Evolutionary conservation across 2,329 filamentous ascomycete genomes (phyloP).

Genomic region (Aspergillus sp.): DNA sequence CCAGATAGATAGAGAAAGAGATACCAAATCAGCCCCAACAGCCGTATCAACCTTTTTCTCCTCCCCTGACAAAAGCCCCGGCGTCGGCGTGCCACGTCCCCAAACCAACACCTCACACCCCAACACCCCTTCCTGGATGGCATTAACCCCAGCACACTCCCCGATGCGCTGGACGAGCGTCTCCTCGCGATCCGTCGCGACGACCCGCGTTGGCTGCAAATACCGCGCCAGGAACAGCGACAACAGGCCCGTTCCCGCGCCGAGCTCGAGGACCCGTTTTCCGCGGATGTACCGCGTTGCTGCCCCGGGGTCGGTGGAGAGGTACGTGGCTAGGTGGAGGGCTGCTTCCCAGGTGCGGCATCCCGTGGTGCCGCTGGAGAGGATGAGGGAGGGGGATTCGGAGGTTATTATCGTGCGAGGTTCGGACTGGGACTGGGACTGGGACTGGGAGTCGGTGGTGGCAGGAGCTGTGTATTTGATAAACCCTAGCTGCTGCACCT

Average conservation of each 20-base stretch:
- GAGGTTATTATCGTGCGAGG: slow-evolving; percentile 31
- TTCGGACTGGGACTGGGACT: neutral
- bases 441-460: neutral
- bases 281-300: slow-evolving; percentile 42
- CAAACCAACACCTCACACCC: slow-evolving; percentile 10
- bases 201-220: slow-evolving; percentile 46
- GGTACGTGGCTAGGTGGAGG: slow-evolving; percentile 54
- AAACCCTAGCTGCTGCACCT: slow-evolving; percentile 63
- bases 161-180: slow-evolving; percentile 33
- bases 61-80: slow-evolving; percentile 35
- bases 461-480: slow-evolving; percentile 57
- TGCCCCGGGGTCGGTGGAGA: slow-evolving; percentile 32
- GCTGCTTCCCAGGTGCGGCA: slow-evolving; percentile 64
- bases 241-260: slow-evolving; percentile 59
- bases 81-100: slow-evolving; percentile 14
- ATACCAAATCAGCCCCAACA: slow-evolving; percentile 36
- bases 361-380: slow-evolving; percentile 55
- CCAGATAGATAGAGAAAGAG: slow-evolving; percentile 3
- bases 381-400: slow-evolving; percentile 49
- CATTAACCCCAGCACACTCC: slow-evolving; percentile 30
- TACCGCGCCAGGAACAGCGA: slow-evolving; percentile 56
- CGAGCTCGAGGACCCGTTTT: slow-evolving; percentile 55
- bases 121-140: slow-evolving; percentile 14
- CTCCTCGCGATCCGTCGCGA: slow-evolving; percentile 55
- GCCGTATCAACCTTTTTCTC: slow-evolving; percentile 32